A percentile compares a stretch with the other conserved stretches of the same genome.
These are phyloP conservation scores for Trichoderma sp. DNA, from an alignment of 2,329 filamentous ascomycete genomes.

Conservation along the genomic window DNA sequence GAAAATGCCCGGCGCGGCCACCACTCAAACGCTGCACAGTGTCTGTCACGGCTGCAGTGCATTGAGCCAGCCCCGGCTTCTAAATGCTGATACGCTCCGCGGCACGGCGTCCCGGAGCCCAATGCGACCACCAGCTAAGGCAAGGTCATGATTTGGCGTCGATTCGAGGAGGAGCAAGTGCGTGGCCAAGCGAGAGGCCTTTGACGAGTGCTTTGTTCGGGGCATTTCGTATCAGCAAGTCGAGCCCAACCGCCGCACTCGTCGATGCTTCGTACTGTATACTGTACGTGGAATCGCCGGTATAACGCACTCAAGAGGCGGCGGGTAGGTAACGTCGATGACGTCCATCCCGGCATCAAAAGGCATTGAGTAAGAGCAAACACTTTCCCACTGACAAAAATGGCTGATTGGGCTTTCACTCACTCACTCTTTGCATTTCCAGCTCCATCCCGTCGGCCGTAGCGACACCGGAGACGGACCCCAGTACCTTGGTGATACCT, in stretches of 20 bases:
- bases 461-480: constrained; percentile 4
- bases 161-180: neutral
- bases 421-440: neutral
- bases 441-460: neutral
- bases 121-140: constrained; percentile 7
- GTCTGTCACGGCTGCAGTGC: too few species aligned
- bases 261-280: neutral
- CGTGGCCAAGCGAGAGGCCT: neutral
- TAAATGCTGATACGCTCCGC: constrained; percentile 10
- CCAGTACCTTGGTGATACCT: neutral
- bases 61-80: constrained; percentile 6
- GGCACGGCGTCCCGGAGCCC: constrained; percentile 9
- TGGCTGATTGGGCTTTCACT: neutral
- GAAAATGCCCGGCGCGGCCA: too few species aligned
- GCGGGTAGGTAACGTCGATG: neutral
- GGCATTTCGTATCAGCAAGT: neutral
- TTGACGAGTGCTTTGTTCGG: neutral
- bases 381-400: neutral
- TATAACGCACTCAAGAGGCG: neutral
- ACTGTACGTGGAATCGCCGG: neutral
- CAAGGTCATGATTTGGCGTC: constrained; percentile 1
- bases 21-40: neutral
- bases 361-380: neutral
- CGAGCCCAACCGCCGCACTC: neutral
- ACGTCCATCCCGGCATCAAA: neutral